Conservation (phyloP, 2,329 filamentous ascomycete species). For the Fusarium sp. region DNA sequence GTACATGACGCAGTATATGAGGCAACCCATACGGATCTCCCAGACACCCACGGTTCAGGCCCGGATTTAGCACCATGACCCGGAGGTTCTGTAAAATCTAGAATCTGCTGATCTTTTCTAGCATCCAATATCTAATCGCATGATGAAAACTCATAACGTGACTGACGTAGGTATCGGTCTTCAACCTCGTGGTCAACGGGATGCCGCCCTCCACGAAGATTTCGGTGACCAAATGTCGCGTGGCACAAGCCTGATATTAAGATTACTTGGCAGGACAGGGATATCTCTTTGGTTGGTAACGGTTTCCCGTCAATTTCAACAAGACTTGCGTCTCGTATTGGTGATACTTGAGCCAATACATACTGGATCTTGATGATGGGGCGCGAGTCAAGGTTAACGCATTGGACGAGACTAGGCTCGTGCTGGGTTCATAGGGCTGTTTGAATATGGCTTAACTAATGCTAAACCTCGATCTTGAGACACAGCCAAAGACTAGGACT, state of each 20-base stretch:
- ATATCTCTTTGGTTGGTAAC: too few relatives aligned
- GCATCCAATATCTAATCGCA: neutral
- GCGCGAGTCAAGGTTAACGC: neutral
- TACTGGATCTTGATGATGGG: neutral
- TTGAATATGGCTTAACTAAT: neutral
- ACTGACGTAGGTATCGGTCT: neutral
- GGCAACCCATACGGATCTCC: slow-evolving; percentile 16
- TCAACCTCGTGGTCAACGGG: neutral
- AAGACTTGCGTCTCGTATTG: neutral
- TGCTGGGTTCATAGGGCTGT: neutral
- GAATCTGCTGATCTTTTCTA: slow-evolving; percentile 25
- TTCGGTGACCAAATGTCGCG: neutral
- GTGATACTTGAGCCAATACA: neutral
- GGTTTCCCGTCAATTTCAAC: neutral
- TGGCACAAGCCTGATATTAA: neutral
- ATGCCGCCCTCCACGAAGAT: neutral
- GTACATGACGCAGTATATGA: neutral
- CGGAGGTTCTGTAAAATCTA: slow-evolving; percentile 15
- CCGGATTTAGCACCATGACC: neutral
- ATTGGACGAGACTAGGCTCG: slow-evolving; percentile 6
- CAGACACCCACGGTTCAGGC: neutral
- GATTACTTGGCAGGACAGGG: neutral
- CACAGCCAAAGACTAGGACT: neutral
- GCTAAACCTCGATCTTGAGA: slow-evolving; percentile 11
- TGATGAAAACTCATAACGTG: slow-evolving; percentile 4